Base-by-base conservation (phyloP, 23 red algal species). In the Chondrus crispus region DNA sequence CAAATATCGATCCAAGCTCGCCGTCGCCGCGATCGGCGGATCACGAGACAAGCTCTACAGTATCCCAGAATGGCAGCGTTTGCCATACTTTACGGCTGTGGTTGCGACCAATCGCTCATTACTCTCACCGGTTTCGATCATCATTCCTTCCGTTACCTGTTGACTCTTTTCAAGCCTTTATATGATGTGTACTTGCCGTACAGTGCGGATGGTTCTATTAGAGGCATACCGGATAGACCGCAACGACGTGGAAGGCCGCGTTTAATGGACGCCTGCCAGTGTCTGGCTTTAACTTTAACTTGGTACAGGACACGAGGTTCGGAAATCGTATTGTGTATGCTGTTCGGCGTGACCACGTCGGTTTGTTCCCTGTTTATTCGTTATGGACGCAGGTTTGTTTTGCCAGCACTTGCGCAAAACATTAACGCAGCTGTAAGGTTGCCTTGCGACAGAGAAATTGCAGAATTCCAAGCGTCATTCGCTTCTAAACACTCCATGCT, bases 361-460 rank as follows among this genome's bases (percentile, higher is more conserved):
- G 82, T 86, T 46, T 44, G 9, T 22, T 86, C 82, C 24, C 82
- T 72, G 2, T 86, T 43, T 37, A 70, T 86, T 40, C 22, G 82
- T 16, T 69, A 68, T 70, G 57, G 32, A 10, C 12, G 82, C 24
- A n/a, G 58, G 7, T 10, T 86, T 6, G 8, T 86, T 4, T 33
- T 70, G 30, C 55, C 30, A 33, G 0, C 73, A 24, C 43, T 77
- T 0, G 37, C 38, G 32, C n/a, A 9, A 35, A 1, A 77, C 1
- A 8, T 39, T 24, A 26, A 26, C 37, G 71, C 71, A 39, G 26
- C 22, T 35, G 38, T 77, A 77, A 0, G 26, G 38, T 26, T 77
- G 71, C 71, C 71, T 35, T 42, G n/a, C 71, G 71, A 77, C 26
- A 35, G n/a, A 47, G 71, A 77, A 38, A 48, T 77, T 0, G 1